These are phyloP conservation scores for Pythium insidiosum DNA, from an alignment of 352 stramenopile genomes.

Conservation along the genomic window DNA sequence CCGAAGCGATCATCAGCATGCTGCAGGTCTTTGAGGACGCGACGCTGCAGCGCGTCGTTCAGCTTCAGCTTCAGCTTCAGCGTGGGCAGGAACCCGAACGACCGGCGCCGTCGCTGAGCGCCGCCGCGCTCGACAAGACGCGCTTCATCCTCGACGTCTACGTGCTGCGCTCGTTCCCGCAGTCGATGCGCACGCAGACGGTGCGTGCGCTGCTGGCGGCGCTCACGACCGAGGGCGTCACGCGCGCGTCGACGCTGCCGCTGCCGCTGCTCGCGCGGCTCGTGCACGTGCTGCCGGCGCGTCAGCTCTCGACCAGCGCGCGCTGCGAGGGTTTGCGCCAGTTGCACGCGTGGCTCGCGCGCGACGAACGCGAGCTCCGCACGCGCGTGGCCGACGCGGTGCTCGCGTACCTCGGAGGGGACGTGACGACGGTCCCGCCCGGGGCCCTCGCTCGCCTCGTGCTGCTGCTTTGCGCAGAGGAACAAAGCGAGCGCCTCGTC, in stretches of 20 bases:
- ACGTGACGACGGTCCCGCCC: background rate
- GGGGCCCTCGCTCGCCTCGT: too few relatives aligned
- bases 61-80: background rate
- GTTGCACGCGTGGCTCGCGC: slow-evolving; percentile 7
- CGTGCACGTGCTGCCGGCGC: slow-evolving; percentile 42
- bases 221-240: slow-evolving; percentile 57
- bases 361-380: background rate
- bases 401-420: background rate
- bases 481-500: too few relatives aligned
- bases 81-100: too few relatives aligned
- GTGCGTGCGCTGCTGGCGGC: slow-evolving; percentile 34
- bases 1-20: slow-evolving; percentile 63
- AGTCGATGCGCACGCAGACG: slow-evolving; percentile 46
- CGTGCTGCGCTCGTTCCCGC: slow-evolving; percentile 66
- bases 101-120: slow-evolving; percentile 15
- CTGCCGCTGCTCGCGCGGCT: slow-evolving; percentile 34
- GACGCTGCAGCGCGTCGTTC: slow-evolving; percentile 7
- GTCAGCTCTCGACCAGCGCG: slow-evolving; percentile 18
- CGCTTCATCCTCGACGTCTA: slow-evolving; percentile 70
- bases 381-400: background rate
- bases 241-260: slow-evolving; percentile 18
- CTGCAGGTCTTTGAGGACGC: slow-evolving; percentile 43
- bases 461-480: too few relatives aligned
- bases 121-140: slow-evolving; percentile 30
- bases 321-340: slow-evolving; percentile 16